These are phyloP conservation scores for Diutina siamensis DNA, from an alignment of 1,139 yeast species.

Conservation along the genomic window DNA sequence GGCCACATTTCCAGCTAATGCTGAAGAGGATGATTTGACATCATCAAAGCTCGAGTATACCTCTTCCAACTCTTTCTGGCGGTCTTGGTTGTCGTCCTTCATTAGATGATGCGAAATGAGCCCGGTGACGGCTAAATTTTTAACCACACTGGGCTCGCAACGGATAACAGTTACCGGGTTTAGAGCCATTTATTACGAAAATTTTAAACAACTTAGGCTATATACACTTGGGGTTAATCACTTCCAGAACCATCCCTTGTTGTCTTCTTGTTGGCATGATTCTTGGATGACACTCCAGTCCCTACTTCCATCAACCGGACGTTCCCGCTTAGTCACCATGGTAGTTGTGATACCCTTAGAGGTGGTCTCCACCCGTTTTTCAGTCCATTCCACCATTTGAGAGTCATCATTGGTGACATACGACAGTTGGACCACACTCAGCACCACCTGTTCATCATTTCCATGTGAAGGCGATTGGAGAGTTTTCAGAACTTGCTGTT, in stretches of 20 bases:
- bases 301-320: not conserved
- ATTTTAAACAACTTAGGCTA: too few relatives aligned
- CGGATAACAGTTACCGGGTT: too few relatives aligned
- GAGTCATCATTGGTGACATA: conserved; percentile 1
- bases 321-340: not conserved
- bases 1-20: conserved; percentile 4
- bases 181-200: too few relatives aligned
- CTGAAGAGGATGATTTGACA: not conserved
- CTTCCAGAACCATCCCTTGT: conserved; percentile 5
- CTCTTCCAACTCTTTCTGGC: not conserved
- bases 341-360: not conserved
- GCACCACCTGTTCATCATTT: not conserved
- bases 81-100: not conserved
- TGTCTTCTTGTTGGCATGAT: not conserved
- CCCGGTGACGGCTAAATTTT: too few relatives aligned
- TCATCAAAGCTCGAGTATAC: conserved; percentile 1
- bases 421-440: conserved; percentile 1
- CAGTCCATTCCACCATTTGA: conserved; percentile 1
- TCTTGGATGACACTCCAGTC: conserved; percentile 5
- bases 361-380: not conserved
- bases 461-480: not conserved
- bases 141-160: too few relatives aligned
- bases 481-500: too few relatives aligned
- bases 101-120: not conserved
- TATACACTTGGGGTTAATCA: not conserved